Percentiles rank a stretch among this genome's conserved stretches.
Conservation (phyloP, 768 basidiomycete species). For the Ephemerocybe angulata region DNA sequence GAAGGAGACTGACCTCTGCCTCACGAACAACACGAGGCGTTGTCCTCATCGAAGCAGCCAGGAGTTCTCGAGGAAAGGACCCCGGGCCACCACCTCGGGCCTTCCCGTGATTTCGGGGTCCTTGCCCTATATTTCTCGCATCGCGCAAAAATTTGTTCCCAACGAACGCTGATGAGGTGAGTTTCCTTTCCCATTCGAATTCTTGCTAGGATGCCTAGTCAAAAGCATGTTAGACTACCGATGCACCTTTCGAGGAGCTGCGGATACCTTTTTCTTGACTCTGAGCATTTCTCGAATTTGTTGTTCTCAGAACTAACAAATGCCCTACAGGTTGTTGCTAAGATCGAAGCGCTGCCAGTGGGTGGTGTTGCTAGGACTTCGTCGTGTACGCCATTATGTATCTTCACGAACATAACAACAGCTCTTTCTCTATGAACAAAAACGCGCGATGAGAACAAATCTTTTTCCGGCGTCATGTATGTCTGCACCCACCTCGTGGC, state of each 20-base stretch:
- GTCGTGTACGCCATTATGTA: not conserved
- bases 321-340: not conserved
- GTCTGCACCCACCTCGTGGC: not conserved
- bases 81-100: conserved; percentile 12
- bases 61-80: conserved; percentile 2
- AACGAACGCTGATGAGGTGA: conserved; percentile 14
- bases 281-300: not conserved
- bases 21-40: conserved; percentile 12
- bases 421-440: too few species aligned
- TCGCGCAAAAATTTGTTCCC: conserved; percentile 9
- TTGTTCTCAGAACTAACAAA: conserved; percentile 2
- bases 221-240: conserved; percentile 53
- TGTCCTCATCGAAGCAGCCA: not conserved
- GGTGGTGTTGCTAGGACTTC: too few species aligned
- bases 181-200: conserved; percentile 9
- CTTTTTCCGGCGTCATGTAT: too few species aligned
- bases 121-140: conserved; percentile 7
- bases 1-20: conserved; percentile 3
- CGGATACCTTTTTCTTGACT: conserved; percentile 36
- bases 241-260: conserved; percentile 36
- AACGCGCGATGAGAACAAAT: too few species aligned
- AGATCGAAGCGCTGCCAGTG: too few species aligned
- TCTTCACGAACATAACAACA: not conserved
- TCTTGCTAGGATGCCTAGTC: conserved; percentile 36
- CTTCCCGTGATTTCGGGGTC: conserved; percentile 14